Base-by-base conservation (phyloP, 2,329 filamentous ascomycete species). In the Colletotrichum ledebouriae region DNA sequence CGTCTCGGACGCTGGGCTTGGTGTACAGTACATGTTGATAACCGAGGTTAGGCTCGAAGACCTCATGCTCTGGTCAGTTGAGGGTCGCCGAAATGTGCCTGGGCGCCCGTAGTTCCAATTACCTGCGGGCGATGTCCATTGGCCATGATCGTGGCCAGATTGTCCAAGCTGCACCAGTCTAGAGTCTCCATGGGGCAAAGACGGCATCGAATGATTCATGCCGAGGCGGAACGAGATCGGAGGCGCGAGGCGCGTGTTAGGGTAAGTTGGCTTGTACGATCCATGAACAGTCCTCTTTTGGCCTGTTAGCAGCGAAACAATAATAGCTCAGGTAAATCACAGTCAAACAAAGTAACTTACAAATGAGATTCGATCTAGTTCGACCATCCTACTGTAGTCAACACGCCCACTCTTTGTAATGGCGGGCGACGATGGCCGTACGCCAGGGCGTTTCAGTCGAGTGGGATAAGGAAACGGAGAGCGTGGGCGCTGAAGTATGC, bases 391-490 rank as follows among this genome's bases (percentile, higher is more conserved):
- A 69, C 79, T 83, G 73, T 85, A 85, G 72, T 86, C 84, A 58
- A 85, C 75, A 52, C 72, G 75, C 7, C 84, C 84, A 69, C 80
- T 81, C 67, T 85, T 82, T 5, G 82, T 82, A 59, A 85, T 73
- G 53, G 83, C 83, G 13, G 84, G 85, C 12, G 85, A 87, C 33
- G 81, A 77, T 50, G 85, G 80, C 47, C 83, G 80, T 42, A 84
- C 77, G 3, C 85, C 85, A 17, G 85, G 86, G 20, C 87, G 83
- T 73, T 83, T 87, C 39, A 89, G 76, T 17, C 87, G 84, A 52
- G 86, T 84, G 29, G 87, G 86, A 67, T 89, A 89, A 22, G 85
- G 85, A 69, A 86, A 89, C 1, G 87, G 87, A 22, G 87, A 89
- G 34, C 86, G 82, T 55, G 86, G 85, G n/a, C 86, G 81, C 71